A percentile compares a stretch with the other conserved stretches of the same genome.
These are phyloP conservation scores for Tuber indicum DNA, from an alignment of 495 filamentous ascomycete genomes.

Conservation along the genomic window DNA sequence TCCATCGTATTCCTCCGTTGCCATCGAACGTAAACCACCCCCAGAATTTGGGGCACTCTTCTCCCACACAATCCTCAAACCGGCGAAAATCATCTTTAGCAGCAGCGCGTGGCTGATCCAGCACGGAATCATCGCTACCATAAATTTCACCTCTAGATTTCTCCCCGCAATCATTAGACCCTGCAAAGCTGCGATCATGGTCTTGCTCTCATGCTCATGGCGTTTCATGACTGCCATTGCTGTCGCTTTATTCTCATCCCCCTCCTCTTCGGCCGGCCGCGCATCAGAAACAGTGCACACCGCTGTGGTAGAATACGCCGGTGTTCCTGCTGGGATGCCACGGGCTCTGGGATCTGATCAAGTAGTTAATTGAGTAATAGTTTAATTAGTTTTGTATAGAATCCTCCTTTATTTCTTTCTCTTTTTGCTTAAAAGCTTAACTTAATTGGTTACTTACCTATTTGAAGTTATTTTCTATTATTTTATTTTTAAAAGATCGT, in stretches of 20 bases:
- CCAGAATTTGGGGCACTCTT: background rate
- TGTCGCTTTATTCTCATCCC: background rate
- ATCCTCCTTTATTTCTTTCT: background rate
- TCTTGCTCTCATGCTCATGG: slow-evolving; percentile 1
- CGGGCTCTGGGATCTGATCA: background rate
- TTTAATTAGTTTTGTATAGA: background rate
- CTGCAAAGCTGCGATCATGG: background rate
- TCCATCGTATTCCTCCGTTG: slow-evolving; percentile 15
- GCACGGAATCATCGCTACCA: background rate
- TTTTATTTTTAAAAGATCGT: background rate
- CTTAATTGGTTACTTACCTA: background rate
- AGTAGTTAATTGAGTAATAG: slow-evolving; percentile 2
- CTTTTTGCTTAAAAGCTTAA: background rate
- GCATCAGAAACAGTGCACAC: background rate
- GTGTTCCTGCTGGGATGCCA: background rate
- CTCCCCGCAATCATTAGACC: background rate
- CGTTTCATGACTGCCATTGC: slow-evolving; percentile 5
- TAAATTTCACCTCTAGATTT: slow-evolving; percentile 16
- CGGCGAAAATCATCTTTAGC: background rate
- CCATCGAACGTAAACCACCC: slow-evolving; percentile 13
- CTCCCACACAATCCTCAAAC: background rate
- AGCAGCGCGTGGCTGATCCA: background rate
- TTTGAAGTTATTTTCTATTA: background rate
- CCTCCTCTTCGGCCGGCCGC: background rate
- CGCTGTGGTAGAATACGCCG: background rate